Evolutionary conservation across 176 grass and related monocot species (phyloP).

Genomic region (Cymbopogon citratus): DNA sequence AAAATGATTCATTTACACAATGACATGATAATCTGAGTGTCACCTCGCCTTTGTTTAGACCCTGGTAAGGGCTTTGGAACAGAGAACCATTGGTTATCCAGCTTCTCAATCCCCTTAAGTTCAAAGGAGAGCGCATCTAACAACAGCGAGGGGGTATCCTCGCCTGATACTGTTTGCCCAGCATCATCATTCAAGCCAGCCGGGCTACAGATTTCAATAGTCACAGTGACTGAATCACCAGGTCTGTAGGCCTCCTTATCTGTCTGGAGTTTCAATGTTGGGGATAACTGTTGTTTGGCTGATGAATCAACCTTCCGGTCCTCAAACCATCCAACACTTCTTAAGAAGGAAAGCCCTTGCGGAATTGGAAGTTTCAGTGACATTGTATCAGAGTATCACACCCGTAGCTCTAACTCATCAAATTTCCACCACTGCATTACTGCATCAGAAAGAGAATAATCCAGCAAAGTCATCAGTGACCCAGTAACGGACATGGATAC

Average conservation of each 20-base stretch:
- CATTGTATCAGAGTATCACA: conserved; percentile 44
- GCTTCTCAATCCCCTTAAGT: conserved; percentile 86
- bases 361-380: conserved; percentile 52
- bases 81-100: conserved; percentile 88
- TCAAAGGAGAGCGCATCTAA: conserved; percentile 71
- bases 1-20: not conserved
- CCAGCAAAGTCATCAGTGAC: not conserved
- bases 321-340: conserved; percentile 63
- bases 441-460: not conserved
- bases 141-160: conserved; percentile 49
- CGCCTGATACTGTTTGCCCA: not conserved
- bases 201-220: conserved; percentile 58
- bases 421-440: not conserved
- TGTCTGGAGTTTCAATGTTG: conserved; percentile 68
- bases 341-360: conserved; percentile 77
- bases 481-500: not conserved
- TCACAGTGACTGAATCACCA: conserved; percentile 62
- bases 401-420: conserved; percentile 8
- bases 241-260: conserved; percentile 87
- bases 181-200: conserved; percentile 34
- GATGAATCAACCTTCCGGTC: conserved; percentile 40
- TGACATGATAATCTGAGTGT: not conserved
- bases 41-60: conserved; percentile 83
- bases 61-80: conserved; percentile 63
- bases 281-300: conserved; percentile 47